A percentile compares a stretch with the other conserved stretches of the same genome.
phyloP scores from a whole-genome alignment of 2,329 filamentous ascomycete genomes.

The Ophiobolus disseminans region DNA sequence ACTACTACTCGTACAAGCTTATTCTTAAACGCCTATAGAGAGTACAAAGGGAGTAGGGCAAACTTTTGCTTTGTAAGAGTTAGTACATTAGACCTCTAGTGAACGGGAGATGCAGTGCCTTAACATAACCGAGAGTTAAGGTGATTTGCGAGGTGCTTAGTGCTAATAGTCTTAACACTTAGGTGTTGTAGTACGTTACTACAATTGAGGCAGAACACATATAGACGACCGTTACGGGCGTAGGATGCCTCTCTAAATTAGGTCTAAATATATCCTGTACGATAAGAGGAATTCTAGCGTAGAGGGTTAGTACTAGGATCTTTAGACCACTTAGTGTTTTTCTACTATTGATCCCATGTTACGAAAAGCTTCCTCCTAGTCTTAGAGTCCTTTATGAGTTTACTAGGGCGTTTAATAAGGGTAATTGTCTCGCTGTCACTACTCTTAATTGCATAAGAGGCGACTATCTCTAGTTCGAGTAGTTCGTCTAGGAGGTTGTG shows the following conservation, averaged over 20 bases:
- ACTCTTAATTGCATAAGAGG: too few relatives aligned
- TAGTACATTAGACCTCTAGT: background rate
- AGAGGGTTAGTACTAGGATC: background rate
- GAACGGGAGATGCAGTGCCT: background rate
- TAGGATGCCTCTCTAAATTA: slow-evolving; percentile 1
- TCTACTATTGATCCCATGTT: background rate
- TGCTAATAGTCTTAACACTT: slow-evolving; percentile 1
- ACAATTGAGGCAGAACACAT: slow-evolving; percentile 3
- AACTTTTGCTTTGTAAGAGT: background rate
- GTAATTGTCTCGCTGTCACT: too few relatives aligned
- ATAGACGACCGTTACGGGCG: background rate
- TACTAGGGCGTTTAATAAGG: too few relatives aligned
- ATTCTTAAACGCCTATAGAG: background rate
- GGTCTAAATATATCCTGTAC: background rate
- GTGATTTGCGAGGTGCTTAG: background rate
- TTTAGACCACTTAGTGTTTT: background rate
- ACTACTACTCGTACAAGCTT: slow-evolving; percentile 11
- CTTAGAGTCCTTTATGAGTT: too few relatives aligned
- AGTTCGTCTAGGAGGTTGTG: too few relatives aligned
- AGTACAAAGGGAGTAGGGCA: too few relatives aligned
- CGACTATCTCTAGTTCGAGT: too few relatives aligned
- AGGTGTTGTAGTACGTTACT: background rate
- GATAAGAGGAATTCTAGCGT: background rate
- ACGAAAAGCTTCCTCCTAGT: too few relatives aligned
- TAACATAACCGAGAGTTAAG: background rate